Conservation (phyloP, 73 alveolate species). For the Paramecium sexaurelia region DNA sequence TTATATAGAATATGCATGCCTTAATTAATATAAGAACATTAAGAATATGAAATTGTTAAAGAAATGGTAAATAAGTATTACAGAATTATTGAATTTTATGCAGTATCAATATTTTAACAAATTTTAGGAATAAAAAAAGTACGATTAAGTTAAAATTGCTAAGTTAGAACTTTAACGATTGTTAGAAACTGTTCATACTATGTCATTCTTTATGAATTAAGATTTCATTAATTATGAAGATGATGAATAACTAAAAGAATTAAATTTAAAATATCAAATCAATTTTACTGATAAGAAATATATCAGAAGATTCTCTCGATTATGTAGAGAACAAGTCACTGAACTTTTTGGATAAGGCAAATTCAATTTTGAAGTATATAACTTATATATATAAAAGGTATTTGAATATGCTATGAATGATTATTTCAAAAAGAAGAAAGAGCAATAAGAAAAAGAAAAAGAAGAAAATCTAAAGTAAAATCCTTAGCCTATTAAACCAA, state of each 20-base stretch:
- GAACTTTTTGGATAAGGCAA: constrained; percentile 57
- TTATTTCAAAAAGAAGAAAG: constrained; percentile 52
- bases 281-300: constrained; percentile 36
- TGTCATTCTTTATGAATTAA: constrained; percentile 30
- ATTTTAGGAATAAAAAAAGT: background rate
- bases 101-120: background rate
- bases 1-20: background rate
- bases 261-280: background rate
- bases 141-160: constrained; percentile 48
- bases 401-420: constrained; percentile 57
- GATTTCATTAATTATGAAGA: constrained; percentile 50
- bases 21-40: constrained; percentile 1
- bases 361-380: constrained; percentile 53
- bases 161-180: constrained; percentile 32
- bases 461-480: constrained; percentile 15
- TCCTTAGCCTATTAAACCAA: background rate
- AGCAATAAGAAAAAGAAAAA: constrained; percentile 54
- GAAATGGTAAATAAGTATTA: constrained; percentile 61
- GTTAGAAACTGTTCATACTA: constrained; percentile 12
- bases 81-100: constrained; percentile 55
- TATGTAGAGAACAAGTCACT: constrained; percentile 43
- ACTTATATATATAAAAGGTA: background rate
- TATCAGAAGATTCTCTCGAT: constrained; percentile 33
- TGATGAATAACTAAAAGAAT: constrained; percentile 15
- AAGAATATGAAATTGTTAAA: constrained; percentile 63